These are phyloP conservation scores for Triticum urartu DNA, from an alignment of 176 grass and related monocot species.

Conservation along the genomic window DNA sequence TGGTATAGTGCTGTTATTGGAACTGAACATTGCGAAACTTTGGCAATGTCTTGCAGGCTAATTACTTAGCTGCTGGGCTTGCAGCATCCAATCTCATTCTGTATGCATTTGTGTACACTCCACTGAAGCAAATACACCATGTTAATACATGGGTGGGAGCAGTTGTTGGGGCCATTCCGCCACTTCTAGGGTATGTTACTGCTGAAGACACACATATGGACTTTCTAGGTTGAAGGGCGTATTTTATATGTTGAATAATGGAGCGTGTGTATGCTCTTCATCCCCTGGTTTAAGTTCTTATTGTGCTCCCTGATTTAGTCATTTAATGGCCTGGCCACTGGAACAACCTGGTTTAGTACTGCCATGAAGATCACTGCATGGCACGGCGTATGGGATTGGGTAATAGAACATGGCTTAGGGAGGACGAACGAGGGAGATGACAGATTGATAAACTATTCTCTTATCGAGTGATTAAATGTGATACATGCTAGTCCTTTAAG, in stretches of 20 bases:
- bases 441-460: too few relatives aligned
- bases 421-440: too few relatives aligned
- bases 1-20: constrained; percentile 9
- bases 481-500: too few relatives aligned
- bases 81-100: constrained; percentile 85
- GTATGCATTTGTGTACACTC: constrained; percentile 95
- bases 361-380: too few relatives aligned
- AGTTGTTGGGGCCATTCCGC: constrained; percentile 93
- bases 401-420: too few relatives aligned
- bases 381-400: too few relatives aligned
- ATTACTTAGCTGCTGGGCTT: constrained; percentile 76
- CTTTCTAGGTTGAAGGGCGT: constrained; percentile 12
- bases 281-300: too few relatives aligned
- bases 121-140: constrained; percentile 98
- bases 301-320: too few relatives aligned
- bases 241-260: background rate
- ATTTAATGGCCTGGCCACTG: too few relatives aligned
- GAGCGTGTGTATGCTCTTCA: too few relatives aligned
- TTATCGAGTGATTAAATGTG: too few relatives aligned
- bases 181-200: constrained; percentile 80
- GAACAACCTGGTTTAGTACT: too few relatives aligned
- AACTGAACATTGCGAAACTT: constrained; percentile 50
- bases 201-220: background rate
- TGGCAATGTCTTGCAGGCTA: constrained; percentile 82
- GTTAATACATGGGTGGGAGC: constrained; percentile 99